These are phyloP conservation scores for Thalassiosira tumida DNA, from an alignment of 352 stramenopile species.

Conservation along the genomic window DNA sequence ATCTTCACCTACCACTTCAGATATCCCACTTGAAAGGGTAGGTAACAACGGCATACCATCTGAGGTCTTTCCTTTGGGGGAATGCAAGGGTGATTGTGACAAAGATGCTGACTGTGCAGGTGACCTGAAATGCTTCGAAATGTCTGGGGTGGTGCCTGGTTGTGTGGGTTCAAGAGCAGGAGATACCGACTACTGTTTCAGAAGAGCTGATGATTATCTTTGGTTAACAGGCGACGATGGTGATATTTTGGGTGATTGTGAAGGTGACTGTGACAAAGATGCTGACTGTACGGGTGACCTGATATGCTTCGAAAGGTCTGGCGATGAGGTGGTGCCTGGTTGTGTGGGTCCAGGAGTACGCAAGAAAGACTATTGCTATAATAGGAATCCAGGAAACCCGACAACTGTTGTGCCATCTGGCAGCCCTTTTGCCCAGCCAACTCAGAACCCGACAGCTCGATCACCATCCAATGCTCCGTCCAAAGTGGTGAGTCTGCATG, in stretches of 20 bases:
- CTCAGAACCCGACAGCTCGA: background rate
- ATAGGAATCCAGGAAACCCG: background rate
- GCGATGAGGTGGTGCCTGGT: conserved; percentile 60
- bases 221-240: conserved; percentile 60
- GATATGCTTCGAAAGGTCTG: conserved; percentile 67
- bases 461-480: background rate
- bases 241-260: conserved; percentile 67
- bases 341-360: conserved; percentile 60
- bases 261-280: conserved; percentile 70
- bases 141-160: conserved; percentile 64
- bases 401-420: background rate
- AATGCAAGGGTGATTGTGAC: conserved; percentile 67
- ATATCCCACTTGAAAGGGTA: too few species aligned
- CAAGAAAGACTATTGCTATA: conserved; percentile 39
- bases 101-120: conserved; percentile 61
- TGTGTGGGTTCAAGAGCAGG: conserved; percentile 61
- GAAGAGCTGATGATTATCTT: conserved; percentile 49
- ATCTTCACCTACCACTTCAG: too few species aligned
- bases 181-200: conserved; percentile 47
- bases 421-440: background rate
- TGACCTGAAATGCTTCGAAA: conserved; percentile 67
- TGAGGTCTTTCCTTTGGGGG: conserved; percentile 26
- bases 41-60: conserved; percentile 20
- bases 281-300: conserved; percentile 68
- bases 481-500: background rate